Percentiles rank a stretch among this genome's conserved stretches.
Evolutionary conservation across 305 asterid genomes (phyloP).

Genomic region (Solanum hybrid): DNA sequence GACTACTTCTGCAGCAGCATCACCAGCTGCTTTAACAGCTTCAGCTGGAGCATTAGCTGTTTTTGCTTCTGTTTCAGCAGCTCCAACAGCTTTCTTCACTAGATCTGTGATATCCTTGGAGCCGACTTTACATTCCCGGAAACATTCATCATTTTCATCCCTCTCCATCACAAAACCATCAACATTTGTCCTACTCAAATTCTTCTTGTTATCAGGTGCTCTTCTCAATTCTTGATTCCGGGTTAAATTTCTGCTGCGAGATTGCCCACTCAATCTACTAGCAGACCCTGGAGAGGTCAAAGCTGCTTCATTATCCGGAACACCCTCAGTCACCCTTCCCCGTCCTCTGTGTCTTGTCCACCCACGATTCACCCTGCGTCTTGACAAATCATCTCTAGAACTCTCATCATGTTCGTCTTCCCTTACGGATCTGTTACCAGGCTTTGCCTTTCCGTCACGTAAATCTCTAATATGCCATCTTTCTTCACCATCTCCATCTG

Average conservation of each 20-base stretch:
- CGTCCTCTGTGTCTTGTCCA: slow-evolving; percentile 52
- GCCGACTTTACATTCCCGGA: slow-evolving; percentile 78
- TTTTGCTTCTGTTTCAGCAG: slow-evolving; percentile 98
- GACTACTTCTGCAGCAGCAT: slow-evolving; percentile 96
- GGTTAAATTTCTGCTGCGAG: slow-evolving; percentile 42
- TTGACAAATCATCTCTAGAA: slow-evolving; percentile 57
- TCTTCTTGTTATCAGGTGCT: slow-evolving; percentile 47
- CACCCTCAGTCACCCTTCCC: slow-evolving; percentile 60
- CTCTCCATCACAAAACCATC: slow-evolving; percentile 50
- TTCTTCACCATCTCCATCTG: slow-evolving; percentile 60
- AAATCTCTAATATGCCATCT: slow-evolving; percentile 41
- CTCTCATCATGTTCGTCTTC: slow-evolving; percentile 75
- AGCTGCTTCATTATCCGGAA: slow-evolving; percentile 53
- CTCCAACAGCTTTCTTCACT: slow-evolving; percentile 81
- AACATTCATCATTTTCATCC: slow-evolving; percentile 84
- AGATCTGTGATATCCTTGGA: slow-evolving; percentile 63
- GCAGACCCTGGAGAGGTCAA: slow-evolving; percentile 70
- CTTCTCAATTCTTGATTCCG: slow-evolving; percentile 45
- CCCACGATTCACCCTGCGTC: slow-evolving; percentile 61
- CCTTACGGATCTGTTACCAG: slow-evolving; percentile 48
- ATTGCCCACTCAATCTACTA: slow-evolving; percentile 54
- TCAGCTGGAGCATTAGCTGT: slow-evolving; percentile 80
- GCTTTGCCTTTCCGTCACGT: slow-evolving; percentile 50
- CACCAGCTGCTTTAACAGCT: slow-evolving; percentile 92
- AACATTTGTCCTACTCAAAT: slow-evolving; percentile 21